Evolutionary conservation across 495 filamentous ascomycete genomes (phyloP), one percentile per base, ranked within the genome.

Genomic region (Rhypophila decipiens): DNA sequence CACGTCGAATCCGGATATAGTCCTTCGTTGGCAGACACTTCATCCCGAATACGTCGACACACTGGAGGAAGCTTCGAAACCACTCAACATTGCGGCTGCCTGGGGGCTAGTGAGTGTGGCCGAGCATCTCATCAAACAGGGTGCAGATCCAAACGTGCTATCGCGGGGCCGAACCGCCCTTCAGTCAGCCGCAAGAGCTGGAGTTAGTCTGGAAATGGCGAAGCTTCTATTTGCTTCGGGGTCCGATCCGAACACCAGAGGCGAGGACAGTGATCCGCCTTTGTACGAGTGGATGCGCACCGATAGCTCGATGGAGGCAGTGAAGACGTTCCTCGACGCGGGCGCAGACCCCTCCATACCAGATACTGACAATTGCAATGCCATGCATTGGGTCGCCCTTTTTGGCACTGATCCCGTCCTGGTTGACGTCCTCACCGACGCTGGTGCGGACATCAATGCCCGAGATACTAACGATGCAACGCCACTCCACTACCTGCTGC

Each of bases 151-250:
- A 13, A 48, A 57, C 31, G 42, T n/a, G 8, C 20, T 51, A 4
- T 54, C 48, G 4, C 24, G 33, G 2, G 48, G 45, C 0, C 53
- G 31, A 61, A 78, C 70, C 0, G 18, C 40, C 10, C 21, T 42
- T 20, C 40, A 42, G 17, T 7, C 22, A 7, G 40, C 40, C 3
- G 40, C 19, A 24, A 23, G 12, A 15, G 17, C 39, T 9, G 52
- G 45, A 2, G 34, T 52, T 0, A 44, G 46, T 13, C 51, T 45
- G 0, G 42, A 21, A 10, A 21, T 58, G 1, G 22, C 55, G 2
- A 37, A 55, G 4, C 37, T 55, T 1, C 31, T 58, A 1, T 34
- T 58, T 10, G 49, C 23, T 1, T 24, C 40, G 12, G 56, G 56
- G 3, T 51, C 39, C n/a, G 49, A 58, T 5, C 49, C 54, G 24